Percentiles rank a stretch among this genome's conserved stretches.
Conservation (phyloP, 129 eudicot genomes). For the Flaveria trinervia region DNA sequence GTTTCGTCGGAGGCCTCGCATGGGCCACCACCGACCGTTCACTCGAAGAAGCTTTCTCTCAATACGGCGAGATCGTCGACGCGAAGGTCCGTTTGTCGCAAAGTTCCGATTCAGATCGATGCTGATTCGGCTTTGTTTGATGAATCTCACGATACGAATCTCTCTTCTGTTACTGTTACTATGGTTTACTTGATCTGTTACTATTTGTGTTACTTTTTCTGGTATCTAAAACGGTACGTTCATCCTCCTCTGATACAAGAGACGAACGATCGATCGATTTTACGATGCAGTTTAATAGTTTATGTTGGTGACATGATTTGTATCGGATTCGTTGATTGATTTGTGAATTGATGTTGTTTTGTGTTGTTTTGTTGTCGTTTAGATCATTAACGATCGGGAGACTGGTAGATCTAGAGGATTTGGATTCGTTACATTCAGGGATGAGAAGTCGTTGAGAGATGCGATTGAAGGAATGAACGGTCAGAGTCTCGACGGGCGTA, state of each 20-base stretch:
- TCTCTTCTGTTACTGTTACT: slow-evolving; percentile 43
- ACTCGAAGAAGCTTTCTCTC: slow-evolving; percentile 69
- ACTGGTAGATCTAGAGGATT: slow-evolving; percentile 5
- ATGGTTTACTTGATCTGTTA: slow-evolving; percentile 30
- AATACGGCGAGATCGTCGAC: slow-evolving; percentile 71
- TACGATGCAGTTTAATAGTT: slow-evolving; percentile 1
- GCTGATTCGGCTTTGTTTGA: not conserved
- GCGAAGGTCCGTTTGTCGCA: slow-evolving; percentile 86
- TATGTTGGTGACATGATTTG: not conserved
- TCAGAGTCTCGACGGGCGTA: not conserved
- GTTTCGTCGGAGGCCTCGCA: slow-evolving; percentile 92
- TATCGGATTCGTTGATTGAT: not conserved
- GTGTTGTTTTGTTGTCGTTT: not conserved
- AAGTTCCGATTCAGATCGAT: slow-evolving; percentile 47
- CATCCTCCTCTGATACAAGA: slow-evolving; percentile 51
- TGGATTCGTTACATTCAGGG: not conserved
- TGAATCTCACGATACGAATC: slow-evolving; percentile 19
- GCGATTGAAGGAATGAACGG: not conserved
- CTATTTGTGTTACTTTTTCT: slow-evolving; percentile 37
- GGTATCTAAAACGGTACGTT: slow-evolving; percentile 72
- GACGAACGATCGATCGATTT: slow-evolving; percentile 53
- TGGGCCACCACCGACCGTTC: slow-evolving; percentile 85
- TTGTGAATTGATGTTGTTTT: not conserved
- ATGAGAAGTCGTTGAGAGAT: not conserved
- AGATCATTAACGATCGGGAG: slow-evolving; percentile 10